Evolutionary conservation across 345 rosid genomes (phyloP), one percentile per base, ranked within the genome.

Genomic region (Salix brachista): DNA sequence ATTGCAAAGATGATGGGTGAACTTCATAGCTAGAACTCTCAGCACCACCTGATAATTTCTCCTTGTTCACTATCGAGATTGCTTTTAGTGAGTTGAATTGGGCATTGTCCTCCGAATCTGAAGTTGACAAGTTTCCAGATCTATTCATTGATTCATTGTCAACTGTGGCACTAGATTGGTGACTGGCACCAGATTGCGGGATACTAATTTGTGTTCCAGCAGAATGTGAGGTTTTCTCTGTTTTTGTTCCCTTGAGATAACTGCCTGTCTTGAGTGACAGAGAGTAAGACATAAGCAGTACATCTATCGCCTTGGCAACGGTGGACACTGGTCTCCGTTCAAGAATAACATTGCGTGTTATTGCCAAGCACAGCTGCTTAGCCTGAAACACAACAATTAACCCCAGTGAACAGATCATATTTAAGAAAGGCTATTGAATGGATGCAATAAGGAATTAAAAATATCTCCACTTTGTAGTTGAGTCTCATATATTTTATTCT

Each of bases 291-390:
- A 86, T 77, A 80, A 94, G 91, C 70, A 96, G 79, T 18, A 90
- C 92, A 85, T 94, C 96, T 75, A 92, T 84, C 78, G 92, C 93
- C 85, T 77, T 91, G 52, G 96, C 80, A 85, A 96, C 92, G 87
- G 88, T 78, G 72, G 90, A 62, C 65, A 93, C 89, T 62, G 98
- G 97, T 86, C 97, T 87, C 77, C 94, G 89, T 79, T 96, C 99
- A 79, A 96, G 87, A 80, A 96, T 92, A 71, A 87, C 79, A 78
- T 91, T 86, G 69, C 87, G 88, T 65, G 89, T 86, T 75, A 89
- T 88, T 75, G 85, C 88, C 89, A 96, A 84, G 85, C 95, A 90
- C 77, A 96, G 79, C 81, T 91, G 93, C 81, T 96, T 96, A 64
- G 96, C 94, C 99, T 96, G 90, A 83, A 85, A 83, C 37, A 66